phyloP scores from a whole-genome alignment of 2,329 filamentous ascomycete genomes.

The Samsoniella hepiali region DNA sequence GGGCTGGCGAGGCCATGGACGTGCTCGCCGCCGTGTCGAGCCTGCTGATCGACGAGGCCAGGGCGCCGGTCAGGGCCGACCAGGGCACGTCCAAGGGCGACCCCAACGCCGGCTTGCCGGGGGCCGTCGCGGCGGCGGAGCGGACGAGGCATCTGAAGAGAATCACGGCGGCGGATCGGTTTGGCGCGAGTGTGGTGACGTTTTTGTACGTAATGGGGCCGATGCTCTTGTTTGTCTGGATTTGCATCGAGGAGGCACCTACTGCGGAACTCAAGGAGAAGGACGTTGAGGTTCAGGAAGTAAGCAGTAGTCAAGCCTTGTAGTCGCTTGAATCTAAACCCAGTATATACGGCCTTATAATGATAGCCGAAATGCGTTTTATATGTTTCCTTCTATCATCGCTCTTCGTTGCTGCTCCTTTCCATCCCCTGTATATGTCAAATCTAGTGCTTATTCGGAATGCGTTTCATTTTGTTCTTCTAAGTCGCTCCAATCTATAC shows the following conservation, averaged over 20 bases:
- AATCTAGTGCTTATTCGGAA: no score
- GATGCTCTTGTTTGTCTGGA: not conserved
- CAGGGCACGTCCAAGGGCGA: constrained; percentile 49
- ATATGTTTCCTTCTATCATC: no score
- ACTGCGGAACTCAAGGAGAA: not conserved
- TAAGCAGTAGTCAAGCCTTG: not conserved
- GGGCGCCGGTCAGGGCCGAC: constrained; percentile 41
- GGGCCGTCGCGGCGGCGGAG: no score
- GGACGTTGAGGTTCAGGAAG: not conserved
- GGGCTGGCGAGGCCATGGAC: constrained; percentile 58
- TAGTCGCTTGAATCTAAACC: not conserved
- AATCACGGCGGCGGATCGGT: constrained; percentile 11
- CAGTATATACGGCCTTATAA: not conserved
- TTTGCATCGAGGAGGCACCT: not conserved
- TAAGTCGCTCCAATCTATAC: not conserved
- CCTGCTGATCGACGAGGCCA: constrained; percentile 42
- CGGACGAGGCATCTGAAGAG: not conserved
- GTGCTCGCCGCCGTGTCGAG: constrained; percentile 53
- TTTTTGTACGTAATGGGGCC: not conserved
- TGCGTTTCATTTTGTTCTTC: no score
- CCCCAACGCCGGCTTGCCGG: constrained; percentile 35
- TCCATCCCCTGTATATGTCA: no score
- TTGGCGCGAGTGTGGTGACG: constrained; percentile 9
- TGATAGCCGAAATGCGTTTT: not conserved
- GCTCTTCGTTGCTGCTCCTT: no score